phyloP scores from a whole-genome alignment of 2,329 filamentous ascomycete species.

The Conoideocrella luteorostrata region DNA sequence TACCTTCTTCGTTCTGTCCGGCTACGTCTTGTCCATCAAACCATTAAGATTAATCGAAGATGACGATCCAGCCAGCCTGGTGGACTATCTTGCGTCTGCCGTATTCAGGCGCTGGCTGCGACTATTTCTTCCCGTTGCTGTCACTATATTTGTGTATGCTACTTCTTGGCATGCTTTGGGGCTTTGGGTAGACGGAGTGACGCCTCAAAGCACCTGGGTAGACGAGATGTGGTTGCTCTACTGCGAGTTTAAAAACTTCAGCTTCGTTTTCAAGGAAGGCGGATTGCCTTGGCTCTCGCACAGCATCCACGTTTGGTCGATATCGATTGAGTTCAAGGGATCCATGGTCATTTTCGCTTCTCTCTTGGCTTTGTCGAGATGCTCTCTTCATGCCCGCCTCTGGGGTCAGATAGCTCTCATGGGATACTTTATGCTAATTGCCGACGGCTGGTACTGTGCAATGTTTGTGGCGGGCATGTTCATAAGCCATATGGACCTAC shows the following conservation, averaged over 20 bases:
- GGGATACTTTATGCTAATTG: conserved; percentile 61
- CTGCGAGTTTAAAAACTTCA: conserved; percentile 60
- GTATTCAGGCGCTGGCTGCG: conserved; percentile 44
- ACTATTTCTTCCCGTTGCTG: conserved; percentile 45
- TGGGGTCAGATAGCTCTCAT: conserved; percentile 46
- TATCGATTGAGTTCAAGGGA: conserved; percentile 57
- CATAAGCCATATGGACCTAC: conserved; percentile 53
- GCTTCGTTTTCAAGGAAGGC: conserved; percentile 55
- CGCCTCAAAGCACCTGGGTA: conserved; percentile 32
- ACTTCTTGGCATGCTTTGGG: conserved; percentile 47
- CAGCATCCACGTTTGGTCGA: conserved; percentile 57
- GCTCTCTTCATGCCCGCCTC: conserved; percentile 47
- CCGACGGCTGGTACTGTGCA: conserved; percentile 56
- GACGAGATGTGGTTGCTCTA: conserved; percentile 46
- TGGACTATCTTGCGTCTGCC: conserved; percentile 39
- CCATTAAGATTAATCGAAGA: conserved; percentile 39
- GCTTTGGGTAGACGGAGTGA: conserved; percentile 33
- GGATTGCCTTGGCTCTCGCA: conserved; percentile 44
- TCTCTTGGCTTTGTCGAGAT: conserved; percentile 50
- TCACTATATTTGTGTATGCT: conserved; percentile 44
- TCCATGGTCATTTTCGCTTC: conserved; percentile 57
- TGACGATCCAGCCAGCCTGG: conserved; percentile 33
- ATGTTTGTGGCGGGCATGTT: conserved; percentile 57
- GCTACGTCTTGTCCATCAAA: conserved; percentile 49
- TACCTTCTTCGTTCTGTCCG: conserved; percentile 51